A percentile compares a stretch with the other conserved stretches of the same genome.
Conservation (phyloP, 2,329 filamentous ascomycete genomes). For the Piedraia hortae region DNA sequence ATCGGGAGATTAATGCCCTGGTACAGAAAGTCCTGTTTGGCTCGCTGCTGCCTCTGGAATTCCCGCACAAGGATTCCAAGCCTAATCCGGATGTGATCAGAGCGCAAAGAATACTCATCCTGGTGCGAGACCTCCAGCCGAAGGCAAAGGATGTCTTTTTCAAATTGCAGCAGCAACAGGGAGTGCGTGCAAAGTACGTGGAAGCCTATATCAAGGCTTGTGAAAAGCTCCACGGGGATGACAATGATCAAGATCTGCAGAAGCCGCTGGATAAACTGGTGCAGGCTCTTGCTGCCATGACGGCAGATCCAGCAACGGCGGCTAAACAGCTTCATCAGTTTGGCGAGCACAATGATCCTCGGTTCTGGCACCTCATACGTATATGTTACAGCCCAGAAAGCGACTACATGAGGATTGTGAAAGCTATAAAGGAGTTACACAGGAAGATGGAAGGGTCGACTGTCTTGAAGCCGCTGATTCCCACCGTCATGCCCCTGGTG, state of each 20-base stretch:
- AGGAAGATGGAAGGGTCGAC: slow-evolving; percentile 36
- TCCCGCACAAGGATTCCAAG: slow-evolving; percentile 26
- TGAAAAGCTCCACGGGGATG: slow-evolving; percentile 58
- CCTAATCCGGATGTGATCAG: slow-evolving; percentile 50
- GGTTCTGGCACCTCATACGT: slow-evolving; percentile 66
- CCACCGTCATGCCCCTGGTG: slow-evolving; percentile 56
- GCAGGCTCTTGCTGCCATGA: slow-evolving; percentile 41
- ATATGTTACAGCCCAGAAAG: slow-evolving; percentile 64
- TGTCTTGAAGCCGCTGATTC: slow-evolving; percentile 31
- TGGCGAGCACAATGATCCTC: slow-evolving; percentile 68
- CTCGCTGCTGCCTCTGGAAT: slow-evolving; percentile 65
- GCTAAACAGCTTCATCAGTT: slow-evolving; percentile 66
- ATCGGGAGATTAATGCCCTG: slow-evolving; percentile 57
- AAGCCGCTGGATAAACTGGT: slow-evolving; percentile 44
- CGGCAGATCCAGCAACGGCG: slow-evolving; percentile 48
- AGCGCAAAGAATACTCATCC: slow-evolving; percentile 55
- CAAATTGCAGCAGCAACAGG: slow-evolving; percentile 53
- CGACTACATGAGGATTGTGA: slow-evolving; percentile 74
- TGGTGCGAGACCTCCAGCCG: slow-evolving; percentile 43
- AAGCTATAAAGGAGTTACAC: slow-evolving; percentile 68
- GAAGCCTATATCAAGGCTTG: slow-evolving; percentile 57
- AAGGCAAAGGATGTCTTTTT: slow-evolving; percentile 72
- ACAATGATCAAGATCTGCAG: slow-evolving; percentile 26
- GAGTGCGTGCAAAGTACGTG: slow-evolving; percentile 44
- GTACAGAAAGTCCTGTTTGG: slow-evolving; percentile 71